Percentiles rank a stretch among this genome's conserved stretches.
These are phyloP conservation scores for Cryomyces minteri DNA, from an alignment of 495 filamentous ascomycete species.

Conservation along the genomic window DNA sequence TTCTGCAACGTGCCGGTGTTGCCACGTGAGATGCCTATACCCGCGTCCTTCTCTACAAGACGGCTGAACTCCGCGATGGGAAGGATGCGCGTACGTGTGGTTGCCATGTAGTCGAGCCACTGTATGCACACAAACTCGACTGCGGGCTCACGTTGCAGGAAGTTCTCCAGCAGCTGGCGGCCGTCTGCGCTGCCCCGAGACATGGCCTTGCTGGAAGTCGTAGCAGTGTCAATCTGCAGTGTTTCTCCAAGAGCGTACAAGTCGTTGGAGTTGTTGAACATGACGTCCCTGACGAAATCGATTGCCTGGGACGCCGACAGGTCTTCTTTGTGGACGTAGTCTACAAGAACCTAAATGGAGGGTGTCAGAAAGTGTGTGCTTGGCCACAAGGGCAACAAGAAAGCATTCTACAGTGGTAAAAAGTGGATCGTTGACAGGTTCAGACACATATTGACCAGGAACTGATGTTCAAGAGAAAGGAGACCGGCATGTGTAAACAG, in stretches of 20 bases:
- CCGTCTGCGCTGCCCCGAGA: too few species aligned
- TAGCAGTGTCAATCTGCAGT: too few species aligned
- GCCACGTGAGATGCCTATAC: conserved; percentile 17
- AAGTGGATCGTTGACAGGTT: too few species aligned
- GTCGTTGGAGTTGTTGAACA: conserved; percentile 54
- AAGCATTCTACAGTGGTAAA: too few species aligned
- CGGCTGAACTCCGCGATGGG: conserved; percentile 45
- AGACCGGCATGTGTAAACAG: too few species aligned
- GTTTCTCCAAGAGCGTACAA: conserved; percentile 32
- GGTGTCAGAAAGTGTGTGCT: neutral
- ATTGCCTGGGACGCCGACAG: conserved; percentile 38
- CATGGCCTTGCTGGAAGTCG: too few species aligned
- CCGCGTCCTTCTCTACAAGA: conserved; percentile 28
- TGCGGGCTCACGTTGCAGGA: conserved; percentile 15
- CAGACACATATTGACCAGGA: too few species aligned
- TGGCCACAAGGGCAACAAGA: too few species aligned
- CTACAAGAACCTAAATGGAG: conserved; percentile 32
- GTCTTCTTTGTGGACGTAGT: conserved; percentile 41
- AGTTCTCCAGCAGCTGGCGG: neutral
- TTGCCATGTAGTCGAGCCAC: conserved; percentile 65
- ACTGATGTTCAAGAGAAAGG: too few species aligned
- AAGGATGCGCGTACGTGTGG: conserved; percentile 46
- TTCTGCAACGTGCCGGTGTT: conserved; percentile 21
- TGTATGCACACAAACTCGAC: conserved; percentile 49
- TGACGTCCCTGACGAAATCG: conserved; percentile 35